Evolutionary conservation across 345 rosid genomes (phyloP).

Genomic region (Bretschneidera sinensis): DNA sequence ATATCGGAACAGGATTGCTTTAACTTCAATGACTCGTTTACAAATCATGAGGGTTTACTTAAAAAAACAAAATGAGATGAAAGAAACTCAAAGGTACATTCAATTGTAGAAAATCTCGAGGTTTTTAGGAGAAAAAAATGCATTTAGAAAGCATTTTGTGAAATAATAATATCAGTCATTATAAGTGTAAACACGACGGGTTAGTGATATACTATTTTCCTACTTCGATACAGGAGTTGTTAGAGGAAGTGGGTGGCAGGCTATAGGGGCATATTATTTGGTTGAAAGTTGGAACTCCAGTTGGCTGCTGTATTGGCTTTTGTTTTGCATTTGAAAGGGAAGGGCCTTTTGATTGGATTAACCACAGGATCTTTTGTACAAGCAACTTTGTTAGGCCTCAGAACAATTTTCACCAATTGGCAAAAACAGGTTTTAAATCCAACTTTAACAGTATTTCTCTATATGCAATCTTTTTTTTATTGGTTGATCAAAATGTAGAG

Average conservation of each 20-base stretch:
- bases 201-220: no score
- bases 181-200: no score
- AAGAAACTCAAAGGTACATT: no score
- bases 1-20: no score
- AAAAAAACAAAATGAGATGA: no score
- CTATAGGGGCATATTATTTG: slow-evolving; percentile 33
- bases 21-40: no score
- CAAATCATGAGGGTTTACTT: no score
- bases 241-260: slow-evolving; percentile 49
- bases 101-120: no score
- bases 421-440: slow-evolving; percentile 18
- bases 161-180: no score
- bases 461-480: not conserved
- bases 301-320: slow-evolving; percentile 27
- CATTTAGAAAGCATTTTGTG: no score
- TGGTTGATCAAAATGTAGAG: no score
- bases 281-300: slow-evolving; percentile 31
- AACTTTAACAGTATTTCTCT: not conserved
- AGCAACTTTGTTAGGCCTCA: slow-evolving; percentile 20
- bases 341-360: slow-evolving; percentile 33
- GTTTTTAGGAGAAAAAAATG: no score
- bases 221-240: slow-evolving; percentile 35
- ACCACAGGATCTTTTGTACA: slow-evolving; percentile 13
- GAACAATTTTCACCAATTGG: slow-evolving; percentile 23
- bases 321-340: slow-evolving; percentile 19